Conservation (phyloP, 163 green algal species). For the Coccomyxa subellipsoidea region DNA sequence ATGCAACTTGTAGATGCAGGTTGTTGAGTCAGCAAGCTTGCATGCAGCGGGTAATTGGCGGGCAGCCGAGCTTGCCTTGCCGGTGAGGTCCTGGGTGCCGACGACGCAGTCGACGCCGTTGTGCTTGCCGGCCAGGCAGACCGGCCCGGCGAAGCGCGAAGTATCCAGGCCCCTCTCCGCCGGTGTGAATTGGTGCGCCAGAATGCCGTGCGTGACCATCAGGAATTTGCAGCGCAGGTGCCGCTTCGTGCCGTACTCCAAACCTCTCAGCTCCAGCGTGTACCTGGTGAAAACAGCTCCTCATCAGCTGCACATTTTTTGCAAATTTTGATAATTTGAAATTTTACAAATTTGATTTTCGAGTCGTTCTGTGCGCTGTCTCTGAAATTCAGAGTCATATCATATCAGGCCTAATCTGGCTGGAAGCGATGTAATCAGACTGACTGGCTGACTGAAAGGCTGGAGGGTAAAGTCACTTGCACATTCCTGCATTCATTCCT, state of each 20-base stretch:
- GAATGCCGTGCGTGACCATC: slow-evolving; percentile 29
- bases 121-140: slow-evolving; percentile 16
- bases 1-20: no score
- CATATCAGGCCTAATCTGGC: no score
- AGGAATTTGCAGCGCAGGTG: slow-evolving; percentile 4
- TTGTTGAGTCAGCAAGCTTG: not conserved
- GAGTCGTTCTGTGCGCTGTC: no score
- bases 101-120: slow-evolving; percentile 20
- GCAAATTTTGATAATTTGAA: no score
- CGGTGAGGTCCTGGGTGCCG: slow-evolving; percentile 9
- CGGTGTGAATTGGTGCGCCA: slow-evolving; percentile 21
- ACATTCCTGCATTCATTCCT: no score
- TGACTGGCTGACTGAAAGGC: no score
- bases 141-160: slow-evolving; percentile 1
- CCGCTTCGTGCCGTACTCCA: not conserved
- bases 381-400: no score
- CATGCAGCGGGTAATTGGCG: not conserved
- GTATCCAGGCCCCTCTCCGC: slow-evolving; percentile 25
- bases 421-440: no score
- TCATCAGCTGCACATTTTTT: no score
- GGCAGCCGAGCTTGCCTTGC: slow-evolving; percentile 15
- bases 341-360: no score
- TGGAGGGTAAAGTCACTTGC: no score
- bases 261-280: not conserved
- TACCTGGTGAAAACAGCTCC: no score